Evolutionary conservation across 306 rosid genomes (phyloP).

Genomic region (apple (Malus domestica)): DNA sequence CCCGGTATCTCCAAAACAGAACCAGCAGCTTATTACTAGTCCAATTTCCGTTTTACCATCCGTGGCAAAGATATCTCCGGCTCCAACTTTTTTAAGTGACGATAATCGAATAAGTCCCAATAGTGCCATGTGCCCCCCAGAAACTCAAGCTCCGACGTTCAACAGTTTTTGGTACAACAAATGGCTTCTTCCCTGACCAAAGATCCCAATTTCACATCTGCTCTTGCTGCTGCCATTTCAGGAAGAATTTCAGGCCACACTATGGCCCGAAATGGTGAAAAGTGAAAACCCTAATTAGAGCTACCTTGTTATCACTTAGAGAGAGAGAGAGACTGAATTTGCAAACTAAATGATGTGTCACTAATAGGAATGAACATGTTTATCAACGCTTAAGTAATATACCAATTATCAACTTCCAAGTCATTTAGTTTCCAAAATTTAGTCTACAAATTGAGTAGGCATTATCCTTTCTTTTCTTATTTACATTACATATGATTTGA

Average conservation of each 20-base stretch:
- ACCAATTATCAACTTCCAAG: too few species aligned
- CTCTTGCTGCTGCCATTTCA: constrained; percentile 69
- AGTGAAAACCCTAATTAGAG: background rate
- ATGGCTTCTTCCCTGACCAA: constrained; percentile 77
- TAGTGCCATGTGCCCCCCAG: background rate
- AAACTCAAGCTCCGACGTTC: constrained; percentile 2
- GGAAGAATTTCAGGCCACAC: constrained; percentile 22
- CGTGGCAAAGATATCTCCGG: background rate
- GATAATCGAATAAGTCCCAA: background rate
- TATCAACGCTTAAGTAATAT: too few species aligned
- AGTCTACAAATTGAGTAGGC: too few species aligned
- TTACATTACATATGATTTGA: background rate
- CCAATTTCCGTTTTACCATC: background rate
- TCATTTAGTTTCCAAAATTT: too few species aligned
- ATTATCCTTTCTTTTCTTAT: too few species aligned
- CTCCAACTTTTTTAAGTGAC: background rate
- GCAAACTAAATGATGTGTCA: too few species aligned
- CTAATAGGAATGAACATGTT: too few species aligned
- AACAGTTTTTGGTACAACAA: constrained; percentile 52
- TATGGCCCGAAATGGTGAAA: background rate
- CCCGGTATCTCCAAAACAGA: constrained; percentile 23
- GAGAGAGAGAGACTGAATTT: too few species aligned
- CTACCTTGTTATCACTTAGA: background rate
- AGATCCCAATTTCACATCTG: constrained; percentile 67
- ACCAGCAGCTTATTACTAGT: constrained; percentile 3